phyloP scores from a whole-genome alignment of 192 early-diverging fungal species.

The Kickxella alabastrina region DNA sequence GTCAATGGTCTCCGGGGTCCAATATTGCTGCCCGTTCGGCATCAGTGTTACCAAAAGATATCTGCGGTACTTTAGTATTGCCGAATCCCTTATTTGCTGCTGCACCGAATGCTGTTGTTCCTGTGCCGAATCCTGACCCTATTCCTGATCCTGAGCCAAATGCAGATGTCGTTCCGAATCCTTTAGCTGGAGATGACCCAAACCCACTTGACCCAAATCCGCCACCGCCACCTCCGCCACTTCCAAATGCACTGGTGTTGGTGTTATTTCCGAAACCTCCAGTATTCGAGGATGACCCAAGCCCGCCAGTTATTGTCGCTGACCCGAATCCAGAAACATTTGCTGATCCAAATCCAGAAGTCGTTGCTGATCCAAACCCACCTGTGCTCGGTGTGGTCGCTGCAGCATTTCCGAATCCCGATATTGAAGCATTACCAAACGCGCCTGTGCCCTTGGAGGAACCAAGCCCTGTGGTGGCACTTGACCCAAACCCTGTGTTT shows the following conservation, averaged over 20 bases:
- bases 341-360: neutral
- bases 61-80: too few species aligned
- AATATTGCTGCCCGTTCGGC: too few species aligned
- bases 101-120: conserved; percentile 3
- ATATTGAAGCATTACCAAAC: neutral
- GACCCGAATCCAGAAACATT: neutral
- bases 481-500: too few species aligned
- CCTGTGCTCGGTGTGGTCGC: conserved; percentile 5
- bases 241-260: conserved; percentile 18
- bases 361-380: too few species aligned
- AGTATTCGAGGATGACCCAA: conserved; percentile 3
- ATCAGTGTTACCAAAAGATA: too few species aligned
- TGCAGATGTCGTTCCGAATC: neutral
- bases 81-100: neutral
- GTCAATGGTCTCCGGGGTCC: conserved; percentile 22
- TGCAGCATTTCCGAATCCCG: neutral
- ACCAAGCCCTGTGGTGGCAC: too few species aligned
- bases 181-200: neutral
- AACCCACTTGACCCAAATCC: conserved; percentile 18
- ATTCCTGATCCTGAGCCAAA: neutral
- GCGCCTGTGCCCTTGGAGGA: too few species aligned
- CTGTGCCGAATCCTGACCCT: neutral
- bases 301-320: neutral
- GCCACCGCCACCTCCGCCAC: neutral
- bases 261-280: conserved; percentile 1